A percentile compares a stretch with the other conserved stretches of the same genome.
These are phyloP conservation scores for Usnea hakonensis DNA, from an alignment of 495 filamentous ascomycete species.

Conservation along the genomic window DNA sequence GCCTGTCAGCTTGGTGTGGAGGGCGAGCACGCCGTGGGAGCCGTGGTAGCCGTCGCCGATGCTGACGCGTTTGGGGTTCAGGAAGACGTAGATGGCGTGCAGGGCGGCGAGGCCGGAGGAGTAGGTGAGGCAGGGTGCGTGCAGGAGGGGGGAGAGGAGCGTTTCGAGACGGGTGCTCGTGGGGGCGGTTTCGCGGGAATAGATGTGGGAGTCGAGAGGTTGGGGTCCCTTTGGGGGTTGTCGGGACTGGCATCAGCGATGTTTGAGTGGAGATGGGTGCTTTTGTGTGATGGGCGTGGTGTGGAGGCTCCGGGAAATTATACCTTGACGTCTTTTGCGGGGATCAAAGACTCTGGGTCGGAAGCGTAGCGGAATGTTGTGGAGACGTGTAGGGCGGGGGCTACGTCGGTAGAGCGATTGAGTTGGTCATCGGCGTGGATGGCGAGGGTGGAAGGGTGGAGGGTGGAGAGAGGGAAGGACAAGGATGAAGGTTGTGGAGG, in stretches of 20 bases:
- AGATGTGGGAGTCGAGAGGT: slow-evolving; percentile 46
- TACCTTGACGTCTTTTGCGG: slow-evolving; percentile 33
- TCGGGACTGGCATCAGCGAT: neutral
- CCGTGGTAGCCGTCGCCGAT: slow-evolving; percentile 87
- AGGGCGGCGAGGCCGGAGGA: slow-evolving; percentile 79
- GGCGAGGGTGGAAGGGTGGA: slow-evolving; percentile 53
- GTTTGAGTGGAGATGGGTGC: slow-evolving; percentile 3
- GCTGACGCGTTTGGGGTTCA: slow-evolving; percentile 71
- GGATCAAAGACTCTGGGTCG: slow-evolving; percentile 55
- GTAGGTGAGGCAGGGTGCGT: slow-evolving; percentile 65
- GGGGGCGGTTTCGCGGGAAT: slow-evolving; percentile 69
- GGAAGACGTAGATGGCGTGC: slow-evolving; percentile 67
- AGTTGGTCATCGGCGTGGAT: slow-evolving; percentile 81
- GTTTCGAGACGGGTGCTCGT: slow-evolving; percentile 78
- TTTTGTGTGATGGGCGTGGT: neutral
- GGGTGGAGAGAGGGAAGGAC: neutral
- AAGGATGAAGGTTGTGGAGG: no score
- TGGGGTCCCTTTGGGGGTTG: slow-evolving; percentile 2
- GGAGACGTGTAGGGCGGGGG: slow-evolving; percentile 77
- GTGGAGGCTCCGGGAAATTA: neutral
- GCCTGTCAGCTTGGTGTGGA: slow-evolving; percentile 64
- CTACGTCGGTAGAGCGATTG: slow-evolving; percentile 64
- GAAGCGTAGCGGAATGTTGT: slow-evolving; percentile 78
- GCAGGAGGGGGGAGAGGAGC: slow-evolving; percentile 63
- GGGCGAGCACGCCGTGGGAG: slow-evolving; percentile 70